Evolutionary conservation across 345 rosid genomes (phyloP).

Genomic region (Eucalyptus cloeziana): DNA sequence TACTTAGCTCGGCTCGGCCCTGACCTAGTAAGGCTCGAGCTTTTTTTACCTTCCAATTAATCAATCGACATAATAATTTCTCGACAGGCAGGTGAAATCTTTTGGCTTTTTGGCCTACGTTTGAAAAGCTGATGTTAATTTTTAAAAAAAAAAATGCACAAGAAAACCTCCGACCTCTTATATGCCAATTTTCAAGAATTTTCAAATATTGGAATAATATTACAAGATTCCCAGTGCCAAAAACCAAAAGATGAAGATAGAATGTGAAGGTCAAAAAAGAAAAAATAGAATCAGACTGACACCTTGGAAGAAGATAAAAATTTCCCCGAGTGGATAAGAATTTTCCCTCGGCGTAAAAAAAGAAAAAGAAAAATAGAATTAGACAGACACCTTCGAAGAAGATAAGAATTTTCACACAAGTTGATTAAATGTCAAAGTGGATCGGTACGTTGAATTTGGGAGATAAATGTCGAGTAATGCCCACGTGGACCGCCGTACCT

Average conservation of each 20-base stretch:
- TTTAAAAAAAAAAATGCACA: neutral
- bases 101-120: too few species aligned
- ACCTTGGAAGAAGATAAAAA: too few species aligned
- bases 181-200: too few species aligned
- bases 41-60: accelerated
- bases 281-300: too few species aligned
- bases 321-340: too few species aligned
- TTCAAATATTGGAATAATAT: too few species aligned
- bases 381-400: neutral
- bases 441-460: neutral
- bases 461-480: neutral
- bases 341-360: too few species aligned
- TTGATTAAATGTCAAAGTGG: neutral
- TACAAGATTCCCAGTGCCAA: neutral
- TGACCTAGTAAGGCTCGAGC: too few species aligned
- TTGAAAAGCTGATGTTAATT: neutral
- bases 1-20: accelerated
- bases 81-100: accelerated
- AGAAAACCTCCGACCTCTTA: neutral
- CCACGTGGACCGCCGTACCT: neutral
- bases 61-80: accelerated
- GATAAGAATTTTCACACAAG: neutral
- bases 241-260: neutral
- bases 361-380: neutral
- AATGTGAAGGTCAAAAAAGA: too few species aligned